Percentiles rank a stretch among this genome's conserved stretches.
Evolutionary conservation across 1,139 yeast species (phyloP).

Genomic region (Meyerozyma guilliermondii): DNA sequence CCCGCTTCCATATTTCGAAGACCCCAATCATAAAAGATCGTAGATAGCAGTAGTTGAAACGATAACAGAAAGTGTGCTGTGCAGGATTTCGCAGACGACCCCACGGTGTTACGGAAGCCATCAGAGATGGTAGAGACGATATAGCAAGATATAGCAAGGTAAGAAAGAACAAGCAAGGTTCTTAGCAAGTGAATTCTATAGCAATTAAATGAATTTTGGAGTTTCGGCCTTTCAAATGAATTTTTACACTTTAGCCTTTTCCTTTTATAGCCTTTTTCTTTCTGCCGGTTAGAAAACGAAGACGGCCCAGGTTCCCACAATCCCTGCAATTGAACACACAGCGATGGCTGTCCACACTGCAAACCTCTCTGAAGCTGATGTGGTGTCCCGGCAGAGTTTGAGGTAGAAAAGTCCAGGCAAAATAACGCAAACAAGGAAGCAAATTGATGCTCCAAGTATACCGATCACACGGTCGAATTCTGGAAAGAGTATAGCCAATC

Average conservation of each 20-base stretch:
- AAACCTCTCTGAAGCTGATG: constrained; percentile 19
- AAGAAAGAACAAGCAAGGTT: too few relatives aligned
- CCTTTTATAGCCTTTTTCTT: too few relatives aligned
- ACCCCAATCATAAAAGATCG: not conserved
- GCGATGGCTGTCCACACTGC: constrained; percentile 18
- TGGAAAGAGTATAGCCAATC: constrained; percentile 49
- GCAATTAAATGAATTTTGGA: too few relatives aligned
- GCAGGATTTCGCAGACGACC: not conserved
- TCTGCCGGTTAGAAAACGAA: constrained; percentile 15
- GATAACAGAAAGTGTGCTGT: not conserved
- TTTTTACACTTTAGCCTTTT: too few relatives aligned
- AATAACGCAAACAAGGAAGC: constrained; percentile 51
- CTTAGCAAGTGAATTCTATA: too few relatives aligned
- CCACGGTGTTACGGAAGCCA: too few relatives aligned
- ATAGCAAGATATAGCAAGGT: too few relatives aligned
- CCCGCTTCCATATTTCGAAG: not conserved
- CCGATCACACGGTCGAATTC: constrained; percentile 56
- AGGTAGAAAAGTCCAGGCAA: constrained; percentile 53
- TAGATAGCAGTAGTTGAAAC: not conserved
- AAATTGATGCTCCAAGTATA: constrained; percentile 52
- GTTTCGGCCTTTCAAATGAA: too few relatives aligned
- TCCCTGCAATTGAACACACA: constrained; percentile 24
- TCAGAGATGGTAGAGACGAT: too few relatives aligned
- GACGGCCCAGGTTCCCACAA: constrained; percentile 40
- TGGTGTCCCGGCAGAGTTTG: constrained; percentile 26